These are phyloP conservation scores for Leccinum olivaceopallidum DNA, from an alignment of 768 basidiomycete species.

Conservation along the genomic window DNA sequence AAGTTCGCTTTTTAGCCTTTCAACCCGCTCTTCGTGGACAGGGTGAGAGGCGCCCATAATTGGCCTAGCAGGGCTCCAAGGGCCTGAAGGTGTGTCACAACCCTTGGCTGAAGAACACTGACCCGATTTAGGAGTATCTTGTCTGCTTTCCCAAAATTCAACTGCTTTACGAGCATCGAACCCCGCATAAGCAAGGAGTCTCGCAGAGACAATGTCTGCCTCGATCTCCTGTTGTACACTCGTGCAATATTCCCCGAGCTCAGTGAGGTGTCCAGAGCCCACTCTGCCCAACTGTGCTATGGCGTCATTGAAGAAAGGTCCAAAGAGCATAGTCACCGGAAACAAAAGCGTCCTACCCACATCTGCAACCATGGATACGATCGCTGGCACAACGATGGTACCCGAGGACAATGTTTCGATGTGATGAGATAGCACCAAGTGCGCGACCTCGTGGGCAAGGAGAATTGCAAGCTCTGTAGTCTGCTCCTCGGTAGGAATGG, in stretches of 20 bases:
- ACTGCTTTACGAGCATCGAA: constrained; percentile 86
- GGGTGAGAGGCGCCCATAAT: constrained; percentile 48
- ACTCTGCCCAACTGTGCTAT: constrained; percentile 79
- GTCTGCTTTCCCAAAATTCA: constrained; percentile 76
- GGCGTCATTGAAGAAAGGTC: constrained; percentile 95
- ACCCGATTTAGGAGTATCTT: constrained; percentile 26
- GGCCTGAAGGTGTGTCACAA: constrained; percentile 8
- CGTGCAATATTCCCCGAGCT: constrained; percentile 73
- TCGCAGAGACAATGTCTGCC: constrained; percentile 85
- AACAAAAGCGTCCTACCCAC: constrained; percentile 77
- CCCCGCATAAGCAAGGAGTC: constrained; percentile 89
- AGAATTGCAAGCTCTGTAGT: constrained; percentile 88
- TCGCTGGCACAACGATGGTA: constrained; percentile 78
- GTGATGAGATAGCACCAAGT: constrained; percentile 89
- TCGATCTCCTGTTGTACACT: constrained; percentile 87
- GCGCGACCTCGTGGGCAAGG: constrained; percentile 91
- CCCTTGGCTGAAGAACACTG: constrained; percentile 22
- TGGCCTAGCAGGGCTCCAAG: constrained; percentile 25
- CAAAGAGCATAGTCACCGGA: constrained; percentile 88
- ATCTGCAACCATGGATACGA: constrained; percentile 77
- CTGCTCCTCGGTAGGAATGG: constrained; percentile 74
- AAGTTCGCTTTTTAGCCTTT: constrained; percentile 44
- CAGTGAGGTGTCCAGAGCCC: constrained; percentile 72
- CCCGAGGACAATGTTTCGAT: constrained; percentile 87
- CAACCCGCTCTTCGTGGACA: constrained; percentile 41